Percentiles rank a stretch among this genome's conserved stretches.
phyloP scores from a whole-genome alignment of 495 filamentous ascomycete genomes.

The Xylaria nigripes region DNA sequence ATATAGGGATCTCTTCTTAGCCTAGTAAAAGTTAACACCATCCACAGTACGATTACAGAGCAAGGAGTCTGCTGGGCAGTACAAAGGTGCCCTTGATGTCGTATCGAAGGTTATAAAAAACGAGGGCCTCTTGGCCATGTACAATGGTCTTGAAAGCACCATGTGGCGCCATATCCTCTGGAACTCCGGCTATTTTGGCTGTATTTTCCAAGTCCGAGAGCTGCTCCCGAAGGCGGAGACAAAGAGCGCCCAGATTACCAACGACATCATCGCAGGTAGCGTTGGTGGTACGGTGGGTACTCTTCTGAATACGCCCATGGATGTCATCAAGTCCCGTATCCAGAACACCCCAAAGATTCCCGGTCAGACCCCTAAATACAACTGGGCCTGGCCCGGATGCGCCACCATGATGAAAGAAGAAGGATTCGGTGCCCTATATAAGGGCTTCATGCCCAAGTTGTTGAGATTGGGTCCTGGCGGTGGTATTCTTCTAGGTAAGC shows the following conservation, averaged over 20 bases:
- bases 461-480: conserved; percentile 80
- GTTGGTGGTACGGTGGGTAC: conserved; percentile 90
- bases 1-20: background rate
- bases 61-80: conserved; percentile 86
- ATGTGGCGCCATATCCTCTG: conserved; percentile 95
- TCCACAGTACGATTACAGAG: conserved; percentile 77
- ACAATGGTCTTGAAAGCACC: conserved; percentile 93
- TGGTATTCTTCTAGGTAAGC: conserved; percentile 26
- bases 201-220: conserved; percentile 89
- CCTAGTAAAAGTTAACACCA: background rate
- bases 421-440: conserved; percentile 86
- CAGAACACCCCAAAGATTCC: conserved; percentile 81
- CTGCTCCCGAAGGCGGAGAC: conserved; percentile 69
- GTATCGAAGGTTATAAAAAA: conserved; percentile 69
- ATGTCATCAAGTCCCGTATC: conserved; percentile 96
- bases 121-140: conserved; percentile 82
- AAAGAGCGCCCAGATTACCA: conserved; percentile 71
- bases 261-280: conserved; percentile 79
- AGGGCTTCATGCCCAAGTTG: conserved; percentile 96
- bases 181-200: conserved; percentile 97
- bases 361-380: conserved; percentile 82
- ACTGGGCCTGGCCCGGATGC: conserved; percentile 89
- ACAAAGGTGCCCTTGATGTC: conserved; percentile 87
- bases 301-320: conserved; percentile 91
- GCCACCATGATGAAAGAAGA: conserved; percentile 86